Evolutionary conservation across 2,329 filamentous ascomycete genomes (phyloP), one percentile per base, ranked within the genome.

Genomic region (Colletotrichum acutatum): DNA sequence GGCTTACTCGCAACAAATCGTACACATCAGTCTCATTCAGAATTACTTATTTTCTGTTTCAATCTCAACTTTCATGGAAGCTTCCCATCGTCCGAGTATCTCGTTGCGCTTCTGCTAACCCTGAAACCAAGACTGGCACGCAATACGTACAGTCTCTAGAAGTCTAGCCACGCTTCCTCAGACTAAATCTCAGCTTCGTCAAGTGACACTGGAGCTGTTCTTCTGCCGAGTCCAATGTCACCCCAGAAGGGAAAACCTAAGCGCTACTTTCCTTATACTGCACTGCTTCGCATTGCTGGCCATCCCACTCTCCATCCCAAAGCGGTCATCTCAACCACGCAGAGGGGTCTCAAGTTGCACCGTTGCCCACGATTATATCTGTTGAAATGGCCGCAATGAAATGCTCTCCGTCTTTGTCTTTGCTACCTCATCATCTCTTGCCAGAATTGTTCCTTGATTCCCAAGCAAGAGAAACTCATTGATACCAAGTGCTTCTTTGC

Each of bases 141-240:
- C 37, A 42, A 59, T 24, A n/a, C 24, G 7, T 30, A n/a, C 7
- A 22, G 32, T 34, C 32, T 34, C 32, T 24, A 16, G 11, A 12
- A 12, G 22, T 53, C 1, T 46, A 24, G 37, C 42, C 37, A 26
- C 57, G 4, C 28, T 72, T 63, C 37, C 4, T 59, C 65, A 49
- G 53, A 53, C 32, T 19, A 49, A 62, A 52, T 34, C 2, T 68
- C 46, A 14, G 16, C 16, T 24, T 56, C 37, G 61, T 70, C 68
- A 61, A 68, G 49, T 58, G 57, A 58, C 57, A 8, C 28, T 34
- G 22, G 42, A 49, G 42, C 42, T 28, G 83, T 66, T 74, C 74
- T 12, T 62, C 71, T 30, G 56, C 58, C 19, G 54, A 28, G 49
- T 42, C 22, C 42, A 49, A 49, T 49, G 1, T n/a, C 32, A 37